Conservation (phyloP, 495 filamentous ascomycete genomes). For the Pseudevernia furfuracea region DNA sequence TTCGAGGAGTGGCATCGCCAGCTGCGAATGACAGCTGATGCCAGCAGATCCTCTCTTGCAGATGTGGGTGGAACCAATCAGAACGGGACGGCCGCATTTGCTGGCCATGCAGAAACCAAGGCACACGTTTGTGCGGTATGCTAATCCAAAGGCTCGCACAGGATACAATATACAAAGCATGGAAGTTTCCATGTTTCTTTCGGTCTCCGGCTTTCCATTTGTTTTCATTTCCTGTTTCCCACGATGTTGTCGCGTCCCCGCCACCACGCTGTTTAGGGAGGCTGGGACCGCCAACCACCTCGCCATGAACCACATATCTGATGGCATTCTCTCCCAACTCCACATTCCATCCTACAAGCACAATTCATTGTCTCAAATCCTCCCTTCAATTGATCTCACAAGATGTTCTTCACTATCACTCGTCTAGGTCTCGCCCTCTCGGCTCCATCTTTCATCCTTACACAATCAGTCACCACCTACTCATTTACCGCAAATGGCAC, state of each 20-base stretch:
- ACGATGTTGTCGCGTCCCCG: constrained; percentile 8
- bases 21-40: neutral
- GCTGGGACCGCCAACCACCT: constrained; percentile 20
- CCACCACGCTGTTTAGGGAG: constrained; percentile 10
- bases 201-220: neutral
- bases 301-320: constrained; percentile 15
- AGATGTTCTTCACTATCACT: constrained; percentile 23
- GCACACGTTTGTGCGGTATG: neutral
- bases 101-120: constrained; percentile 7
- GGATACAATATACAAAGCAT: neutral
- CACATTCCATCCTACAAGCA: constrained; percentile 13
- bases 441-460: constrained; percentile 17
- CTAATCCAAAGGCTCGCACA: neutral
- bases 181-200: neutral
- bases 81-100: neutral
- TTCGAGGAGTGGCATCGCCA: neutral
- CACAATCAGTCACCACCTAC: constrained; percentile 20
- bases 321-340: constrained; percentile 2
- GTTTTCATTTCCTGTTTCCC: neutral
- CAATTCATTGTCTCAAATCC: neutral
- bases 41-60: neutral
- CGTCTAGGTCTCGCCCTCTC: constrained; percentile 19
- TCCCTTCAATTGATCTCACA: neutral
- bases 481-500: constrained; percentile 18
- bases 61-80: neutral